Base-by-base conservation (phyloP, 1,284 basidiomycete species). In the Tilletia setariae region DNA sequence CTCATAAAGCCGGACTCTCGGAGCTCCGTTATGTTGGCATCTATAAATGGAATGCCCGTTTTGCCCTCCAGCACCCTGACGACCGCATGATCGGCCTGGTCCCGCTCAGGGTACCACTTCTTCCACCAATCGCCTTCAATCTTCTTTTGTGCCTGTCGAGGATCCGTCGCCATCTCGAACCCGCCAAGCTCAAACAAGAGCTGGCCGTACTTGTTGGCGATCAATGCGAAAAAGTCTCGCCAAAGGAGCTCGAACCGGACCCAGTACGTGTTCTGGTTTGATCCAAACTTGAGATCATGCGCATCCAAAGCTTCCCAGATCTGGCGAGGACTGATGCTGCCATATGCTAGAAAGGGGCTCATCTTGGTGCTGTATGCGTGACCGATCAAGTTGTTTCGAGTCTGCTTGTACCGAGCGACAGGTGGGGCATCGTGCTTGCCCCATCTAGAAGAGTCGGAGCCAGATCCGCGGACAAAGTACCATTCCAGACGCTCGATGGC, bases 1-100 rank as follows among this genome's bases (percentile, higher is more conserved):
- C 70, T 73, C 76, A 79, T 77, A 67, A 79, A 79, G 30, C 78
- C 86, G 6, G 85, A 85, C 66, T 84, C 79, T 9, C 78, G 75
- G 42, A 87, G 78, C 75, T 88, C 87, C 28, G 83, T 75, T 81
- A 87, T 86, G 78, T 85, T 85, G 61, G 87, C 87, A 71, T 87
- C 86, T 68, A 88, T 84, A 69, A 87, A 86, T 0, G 86, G 86
- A 2, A 86, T 84, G 2, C 86, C 86, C 16, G 86, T 87, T 30
- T 80, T 79, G 1, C 86, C 87, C 66, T 85, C 82, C 62, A 86
- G 81, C 82, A 86, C 85, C 63, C 84, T 76, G 47, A 83, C 77
- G 46, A 84, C 81, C 9, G 77, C 70, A 66, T 82, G 72, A 69
- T 72, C 74, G 23, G 73, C 65, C 0, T 68, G 71, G 32, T 74